A percentile compares a stretch with the other conserved stretches of the same genome.
These are phyloP conservation scores for Schoenoplectus triqueter DNA, from an alignment of 202 grass and related monocot genomes.

Conservation along the genomic window DNA sequence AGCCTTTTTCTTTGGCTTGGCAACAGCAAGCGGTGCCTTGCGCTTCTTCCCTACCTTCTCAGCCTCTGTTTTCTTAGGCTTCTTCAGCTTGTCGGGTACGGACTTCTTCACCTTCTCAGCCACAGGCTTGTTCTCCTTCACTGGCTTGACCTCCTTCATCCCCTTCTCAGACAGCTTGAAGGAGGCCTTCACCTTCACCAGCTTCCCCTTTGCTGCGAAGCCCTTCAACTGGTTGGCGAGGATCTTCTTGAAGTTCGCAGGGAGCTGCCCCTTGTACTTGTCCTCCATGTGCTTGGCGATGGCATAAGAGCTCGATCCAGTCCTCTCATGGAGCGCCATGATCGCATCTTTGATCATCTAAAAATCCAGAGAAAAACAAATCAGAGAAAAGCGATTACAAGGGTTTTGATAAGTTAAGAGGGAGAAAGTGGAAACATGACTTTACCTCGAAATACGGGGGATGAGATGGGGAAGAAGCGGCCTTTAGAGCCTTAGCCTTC, in stretches of 20 bases:
- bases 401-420: neutral
- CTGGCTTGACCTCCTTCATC: slow-evolving; percentile 52
- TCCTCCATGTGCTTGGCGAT: slow-evolving; percentile 87
- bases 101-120: slow-evolving; percentile 33
- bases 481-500: slow-evolving; percentile 48
- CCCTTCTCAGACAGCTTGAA: slow-evolving; percentile 84
- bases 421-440: rapidly evolving
- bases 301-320: slow-evolving; percentile 73
- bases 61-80: slow-evolving; percentile 44
- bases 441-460: slow-evolving; percentile 76
- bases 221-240: slow-evolving; percentile 58
- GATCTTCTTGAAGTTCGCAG: slow-evolving; percentile 83
- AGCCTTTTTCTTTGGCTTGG: slow-evolving; percentile 19
- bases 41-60: slow-evolving; percentile 44
- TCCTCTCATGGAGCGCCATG: slow-evolving; percentile 68
- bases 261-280: slow-evolving; percentile 63
- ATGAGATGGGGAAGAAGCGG: slow-evolving; percentile 48
- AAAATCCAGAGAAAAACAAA: neutral
- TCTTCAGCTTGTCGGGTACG: neutral
- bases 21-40: slow-evolving; percentile 45
- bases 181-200: slow-evolving; percentile 94
- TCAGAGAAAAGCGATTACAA: neutral
- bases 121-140: slow-evolving; percentile 37
- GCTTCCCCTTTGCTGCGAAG: slow-evolving; percentile 72
- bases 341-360: slow-evolving; percentile 99